Conservation (phyloP, 805 yeast genomes). For the Danielia reshetovae region DNA sequence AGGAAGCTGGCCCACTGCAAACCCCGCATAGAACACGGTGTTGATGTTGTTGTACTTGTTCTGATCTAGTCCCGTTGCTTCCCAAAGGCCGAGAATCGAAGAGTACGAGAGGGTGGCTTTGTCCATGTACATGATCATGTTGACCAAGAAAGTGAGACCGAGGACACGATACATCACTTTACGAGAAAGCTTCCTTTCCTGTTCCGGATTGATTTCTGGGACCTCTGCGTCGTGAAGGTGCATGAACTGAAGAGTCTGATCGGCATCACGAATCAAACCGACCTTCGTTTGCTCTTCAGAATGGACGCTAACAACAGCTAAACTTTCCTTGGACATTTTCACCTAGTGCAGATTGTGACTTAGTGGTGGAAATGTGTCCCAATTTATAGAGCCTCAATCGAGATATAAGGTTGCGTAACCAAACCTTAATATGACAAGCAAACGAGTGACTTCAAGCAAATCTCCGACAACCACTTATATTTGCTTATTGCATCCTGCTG, state of each 20-base stretch:
- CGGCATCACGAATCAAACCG: conserved; percentile 26
- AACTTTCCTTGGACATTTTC: no score
- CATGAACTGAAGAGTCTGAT: conserved; percentile 35
- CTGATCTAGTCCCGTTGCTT: conserved; percentile 40
- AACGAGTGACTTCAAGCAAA: no score
- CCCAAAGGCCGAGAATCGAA: conserved; percentile 45
- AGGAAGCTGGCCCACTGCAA: conserved; percentile 42
- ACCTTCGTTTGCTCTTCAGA: neutral
- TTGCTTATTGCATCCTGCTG: no score
- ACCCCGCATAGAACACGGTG: conserved; percentile 53
- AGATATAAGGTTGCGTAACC: no score
- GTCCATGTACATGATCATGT: conserved; percentile 46
- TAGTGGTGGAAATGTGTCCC: neutral
- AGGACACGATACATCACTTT: conserved; percentile 32
- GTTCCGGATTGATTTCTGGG: conserved; percentile 40
- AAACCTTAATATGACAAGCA: no score
- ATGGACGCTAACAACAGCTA: neutral
- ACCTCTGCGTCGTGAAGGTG: conserved; percentile 26
- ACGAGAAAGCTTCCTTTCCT: conserved; percentile 34
- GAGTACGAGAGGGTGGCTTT: conserved; percentile 49
- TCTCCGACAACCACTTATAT: no score
- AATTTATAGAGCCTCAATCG: neutral
- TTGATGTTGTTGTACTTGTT: conserved; percentile 45
- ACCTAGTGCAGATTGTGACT: no score
- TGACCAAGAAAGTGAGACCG: conserved; percentile 31